A percentile compares a stretch with the other conserved stretches of the same genome.
Evolutionary conservation across 805 yeast species (phyloP).

Genomic region (Cyberlindnera petersonii): DNA sequence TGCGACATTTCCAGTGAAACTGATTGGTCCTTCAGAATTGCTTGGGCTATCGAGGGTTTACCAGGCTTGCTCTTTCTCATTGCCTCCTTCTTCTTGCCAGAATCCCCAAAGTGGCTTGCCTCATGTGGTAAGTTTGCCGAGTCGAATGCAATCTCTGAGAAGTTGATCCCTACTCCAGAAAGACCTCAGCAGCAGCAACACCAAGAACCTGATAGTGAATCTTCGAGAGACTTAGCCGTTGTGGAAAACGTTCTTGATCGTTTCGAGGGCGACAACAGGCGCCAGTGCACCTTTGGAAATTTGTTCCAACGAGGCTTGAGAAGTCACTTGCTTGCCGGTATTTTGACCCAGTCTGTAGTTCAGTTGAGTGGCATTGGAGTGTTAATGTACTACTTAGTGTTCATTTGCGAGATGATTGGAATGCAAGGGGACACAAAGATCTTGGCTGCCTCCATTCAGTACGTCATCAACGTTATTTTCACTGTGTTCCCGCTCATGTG

Average conservation of each 20-base stretch:
- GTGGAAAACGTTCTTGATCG: constrained; percentile 23
- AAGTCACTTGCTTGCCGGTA: constrained; percentile 36
- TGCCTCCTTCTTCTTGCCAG: constrained; percentile 42
- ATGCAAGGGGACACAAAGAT: constrained; percentile 33
- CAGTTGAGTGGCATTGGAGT: constrained; percentile 44
- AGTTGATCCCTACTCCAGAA: constrained; percentile 15
- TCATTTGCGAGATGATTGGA: constrained; percentile 47
- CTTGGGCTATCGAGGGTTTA: constrained; percentile 57
- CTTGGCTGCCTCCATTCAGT: constrained; percentile 36
- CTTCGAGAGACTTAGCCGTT: constrained; percentile 17
- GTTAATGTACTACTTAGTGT: constrained; percentile 41
- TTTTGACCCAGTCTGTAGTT: constrained; percentile 37
- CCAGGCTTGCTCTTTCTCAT: constrained; percentile 45
- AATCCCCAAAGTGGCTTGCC: constrained; percentile 58
- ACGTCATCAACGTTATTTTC: constrained; percentile 38
- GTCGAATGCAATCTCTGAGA: constrained; percentile 31
- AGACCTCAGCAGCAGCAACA: neutral
- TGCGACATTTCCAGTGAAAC: constrained; percentile 37
- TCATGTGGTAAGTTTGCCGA: constrained; percentile 33
- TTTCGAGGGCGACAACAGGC: constrained; percentile 27
- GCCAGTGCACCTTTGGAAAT: constrained; percentile 30
- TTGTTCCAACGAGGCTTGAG: constrained; percentile 34
- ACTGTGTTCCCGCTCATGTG: constrained; percentile 41
- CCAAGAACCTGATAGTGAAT: neutral
- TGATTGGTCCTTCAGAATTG: constrained; percentile 56